Conservation (phyloP, 2,329 filamentous ascomycete species). For the Neofusicoccum cordaticola region DNA sequence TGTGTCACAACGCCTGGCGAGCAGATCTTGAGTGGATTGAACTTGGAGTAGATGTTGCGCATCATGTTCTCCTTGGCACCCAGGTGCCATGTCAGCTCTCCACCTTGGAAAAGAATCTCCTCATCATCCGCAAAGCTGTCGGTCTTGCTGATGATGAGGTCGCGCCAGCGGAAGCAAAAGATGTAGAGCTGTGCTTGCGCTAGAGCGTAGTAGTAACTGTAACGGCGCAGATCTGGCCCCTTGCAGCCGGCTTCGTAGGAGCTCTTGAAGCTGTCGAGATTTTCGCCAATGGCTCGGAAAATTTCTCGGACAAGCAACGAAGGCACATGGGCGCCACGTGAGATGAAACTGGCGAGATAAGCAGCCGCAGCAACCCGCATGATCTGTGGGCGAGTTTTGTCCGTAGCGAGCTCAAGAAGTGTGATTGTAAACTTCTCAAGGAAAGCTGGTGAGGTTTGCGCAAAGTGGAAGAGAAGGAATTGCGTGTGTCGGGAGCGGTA, state of each 20-base stretch:
- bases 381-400: constrained; percentile 63
- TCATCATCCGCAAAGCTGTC: constrained; percentile 51
- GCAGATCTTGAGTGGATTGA: constrained; percentile 95
- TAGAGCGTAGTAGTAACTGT: constrained; percentile 80
- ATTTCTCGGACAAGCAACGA: constrained; percentile 75
- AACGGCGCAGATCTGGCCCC: constrained; percentile 81
- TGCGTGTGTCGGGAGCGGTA: constrained; percentile 91
- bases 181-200: constrained; percentile 91
- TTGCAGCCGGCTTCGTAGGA: constrained; percentile 71
- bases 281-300: constrained; percentile 72
- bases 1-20: constrained; percentile 85
- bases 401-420: constrained; percentile 69
- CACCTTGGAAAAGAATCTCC: constrained; percentile 60
- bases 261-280: constrained; percentile 72
- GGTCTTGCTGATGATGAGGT: constrained; percentile 62
- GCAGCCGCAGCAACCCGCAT: constrained; percentile 81
- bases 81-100: constrained; percentile 75
- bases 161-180: constrained; percentile 97
- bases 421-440: constrained; percentile 80
- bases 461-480: constrained; percentile 94
- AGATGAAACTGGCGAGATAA: constrained; percentile 92
- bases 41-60: constrained; percentile 76
- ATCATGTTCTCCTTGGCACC: constrained; percentile 71
- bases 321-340: constrained; percentile 79
- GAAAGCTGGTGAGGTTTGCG: constrained; percentile 74